Conservation (phyloP, 805 yeast genomes). For the Middelhovenomyces tepae region DNA sequence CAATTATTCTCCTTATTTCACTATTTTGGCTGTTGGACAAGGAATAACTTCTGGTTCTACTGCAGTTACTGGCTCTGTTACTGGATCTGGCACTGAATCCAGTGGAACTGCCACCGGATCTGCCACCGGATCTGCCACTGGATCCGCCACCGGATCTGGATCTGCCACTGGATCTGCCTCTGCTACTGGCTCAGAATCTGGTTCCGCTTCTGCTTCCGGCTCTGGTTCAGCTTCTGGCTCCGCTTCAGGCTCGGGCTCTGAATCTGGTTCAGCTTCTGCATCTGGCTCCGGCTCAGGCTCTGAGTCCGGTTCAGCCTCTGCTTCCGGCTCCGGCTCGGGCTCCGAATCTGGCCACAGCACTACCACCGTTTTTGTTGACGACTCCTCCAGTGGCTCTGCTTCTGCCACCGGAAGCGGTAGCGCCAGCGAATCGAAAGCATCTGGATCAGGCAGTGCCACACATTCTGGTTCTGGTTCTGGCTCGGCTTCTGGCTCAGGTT, state of each 20-base stretch:
- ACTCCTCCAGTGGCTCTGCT: neutral
- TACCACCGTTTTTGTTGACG: neutral
- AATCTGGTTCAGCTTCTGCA: constrained; percentile 3
- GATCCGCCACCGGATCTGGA: constrained; percentile 6
- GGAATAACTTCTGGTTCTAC: constrained; percentile 5
- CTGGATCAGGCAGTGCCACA: constrained; percentile 6
- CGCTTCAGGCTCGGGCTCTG: constrained; percentile 7
- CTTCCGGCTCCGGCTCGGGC: neutral
- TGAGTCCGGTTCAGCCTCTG: constrained; percentile 4
- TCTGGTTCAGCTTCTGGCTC: constrained; percentile 9
- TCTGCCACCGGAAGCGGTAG: constrained; percentile 6
- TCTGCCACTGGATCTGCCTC: constrained; percentile 7
- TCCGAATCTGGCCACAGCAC: constrained; percentile 1
- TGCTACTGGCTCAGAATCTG: constrained; percentile 6
- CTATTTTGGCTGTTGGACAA: constrained; percentile 18
- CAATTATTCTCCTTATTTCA: constrained; percentile 22
- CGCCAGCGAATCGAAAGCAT: neutral
- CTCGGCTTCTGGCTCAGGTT: constrained; percentile 4
- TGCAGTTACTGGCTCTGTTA: neutral
- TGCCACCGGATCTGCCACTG: constrained; percentile 5
- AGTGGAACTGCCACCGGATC: constrained; percentile 4
- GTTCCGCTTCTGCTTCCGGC: constrained; percentile 10
- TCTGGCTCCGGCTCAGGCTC: constrained; percentile 2
- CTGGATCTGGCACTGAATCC: constrained; percentile 12
- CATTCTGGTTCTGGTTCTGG: constrained; percentile 4